Conservation (phyloP, 208 protist species). For the Crithidia sp. region DNA sequence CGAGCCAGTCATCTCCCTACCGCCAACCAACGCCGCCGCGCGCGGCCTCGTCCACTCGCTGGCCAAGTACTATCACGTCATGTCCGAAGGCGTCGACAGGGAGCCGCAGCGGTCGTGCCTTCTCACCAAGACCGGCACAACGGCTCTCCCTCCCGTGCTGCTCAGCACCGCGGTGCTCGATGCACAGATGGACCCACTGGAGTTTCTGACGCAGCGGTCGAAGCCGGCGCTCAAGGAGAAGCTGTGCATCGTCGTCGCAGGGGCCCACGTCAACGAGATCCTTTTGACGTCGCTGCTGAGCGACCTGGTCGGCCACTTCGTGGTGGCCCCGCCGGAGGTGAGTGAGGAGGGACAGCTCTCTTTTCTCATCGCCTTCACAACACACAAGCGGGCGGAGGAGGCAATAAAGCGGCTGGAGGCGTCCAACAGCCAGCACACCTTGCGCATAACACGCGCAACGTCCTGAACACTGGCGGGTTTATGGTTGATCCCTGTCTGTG, state of each 20-base stretch:
- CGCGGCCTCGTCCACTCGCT: constrained; percentile 66
- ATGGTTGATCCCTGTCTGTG: neutral
- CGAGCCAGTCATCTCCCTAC: constrained; percentile 41
- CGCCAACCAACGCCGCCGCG: constrained; percentile 42
- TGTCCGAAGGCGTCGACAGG: constrained; percentile 52
- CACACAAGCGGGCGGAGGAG: constrained; percentile 31
- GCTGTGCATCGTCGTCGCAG: constrained; percentile 41
- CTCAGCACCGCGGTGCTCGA: constrained; percentile 36
- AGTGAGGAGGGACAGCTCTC: constrained; percentile 23
- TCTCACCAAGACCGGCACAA: constrained; percentile 55
- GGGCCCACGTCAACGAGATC: constrained; percentile 43
- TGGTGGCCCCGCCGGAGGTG: constrained; percentile 44
- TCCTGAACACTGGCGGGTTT: neutral
- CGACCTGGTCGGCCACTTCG: constrained; percentile 55
- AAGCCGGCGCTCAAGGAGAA: constrained; percentile 33
- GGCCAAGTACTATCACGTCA: constrained; percentile 64
- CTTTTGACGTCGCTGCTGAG: constrained; percentile 36
- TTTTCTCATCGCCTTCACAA: constrained; percentile 34
- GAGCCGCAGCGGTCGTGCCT: constrained; percentile 59
- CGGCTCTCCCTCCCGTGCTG: constrained; percentile 38
- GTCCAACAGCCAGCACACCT: constrained; percentile 15
- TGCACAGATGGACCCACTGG: constrained; percentile 32
- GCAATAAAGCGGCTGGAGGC: constrained; percentile 33
- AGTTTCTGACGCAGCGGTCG: constrained; percentile 28
- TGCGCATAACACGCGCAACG: constrained; percentile 24